These are phyloP conservation scores for Neonectria ditissima DNA, from an alignment of 2,329 filamentous ascomycete genomes.

Conservation along the genomic window DNA sequence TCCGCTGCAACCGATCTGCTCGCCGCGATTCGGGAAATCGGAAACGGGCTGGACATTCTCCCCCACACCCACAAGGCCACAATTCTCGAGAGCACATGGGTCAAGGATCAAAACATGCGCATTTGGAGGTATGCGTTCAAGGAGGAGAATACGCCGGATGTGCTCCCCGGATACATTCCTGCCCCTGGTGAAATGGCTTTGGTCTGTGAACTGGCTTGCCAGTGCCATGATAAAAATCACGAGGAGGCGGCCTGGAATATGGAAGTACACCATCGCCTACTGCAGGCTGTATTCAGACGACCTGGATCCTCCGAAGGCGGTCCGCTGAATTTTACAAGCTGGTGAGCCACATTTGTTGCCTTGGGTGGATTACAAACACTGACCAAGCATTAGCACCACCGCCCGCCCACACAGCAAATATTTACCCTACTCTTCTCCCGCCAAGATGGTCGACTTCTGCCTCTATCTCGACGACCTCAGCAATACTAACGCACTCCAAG, in stretches of 20 bases:
- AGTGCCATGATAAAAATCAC: conserved; percentile 27
- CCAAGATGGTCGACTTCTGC: conserved; percentile 16
- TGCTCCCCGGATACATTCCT: conserved; percentile 27
- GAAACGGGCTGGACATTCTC: conserved; percentile 28
- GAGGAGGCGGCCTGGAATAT: conserved; percentile 34
- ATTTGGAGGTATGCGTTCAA: conserved; percentile 33
- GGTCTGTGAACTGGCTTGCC: conserved; percentile 14
- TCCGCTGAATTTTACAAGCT: conserved; percentile 22
- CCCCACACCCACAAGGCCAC: background rate
- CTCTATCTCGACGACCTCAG: background rate
- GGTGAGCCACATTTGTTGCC: background rate
- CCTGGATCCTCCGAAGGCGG: background rate
- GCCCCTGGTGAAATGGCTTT: conserved; percentile 16
- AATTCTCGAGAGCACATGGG: conserved; percentile 14
- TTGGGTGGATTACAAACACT: background rate
- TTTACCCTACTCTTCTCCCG: background rate
- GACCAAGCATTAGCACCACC: background rate
- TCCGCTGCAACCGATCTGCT: conserved; percentile 9
- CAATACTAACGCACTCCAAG: background rate
- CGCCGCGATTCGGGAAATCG: conserved; percentile 24
- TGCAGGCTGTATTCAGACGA: conserved; percentile 22
- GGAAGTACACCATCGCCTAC: conserved; percentile 34
- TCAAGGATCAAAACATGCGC: background rate
- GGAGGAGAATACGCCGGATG: background rate
- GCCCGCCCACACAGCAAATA: conserved; percentile 11